These are phyloP conservation scores for Oryza meridionalis DNA, from an alignment of 176 grass and related monocot species.

Conservation along the genomic window DNA sequence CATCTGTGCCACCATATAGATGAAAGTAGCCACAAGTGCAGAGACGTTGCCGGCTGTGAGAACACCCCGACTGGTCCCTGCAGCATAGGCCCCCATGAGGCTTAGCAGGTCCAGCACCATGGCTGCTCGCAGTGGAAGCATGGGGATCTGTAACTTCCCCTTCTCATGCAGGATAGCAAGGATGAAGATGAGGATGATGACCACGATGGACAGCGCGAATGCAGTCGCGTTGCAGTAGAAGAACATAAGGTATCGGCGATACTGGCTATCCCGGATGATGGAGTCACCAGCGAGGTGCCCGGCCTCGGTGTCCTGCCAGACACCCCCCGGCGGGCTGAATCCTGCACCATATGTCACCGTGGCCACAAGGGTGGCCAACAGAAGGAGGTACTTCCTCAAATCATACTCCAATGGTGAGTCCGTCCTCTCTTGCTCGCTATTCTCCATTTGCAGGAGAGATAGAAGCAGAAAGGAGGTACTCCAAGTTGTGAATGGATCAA, in stretches of 20 bases:
- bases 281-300: not conserved
- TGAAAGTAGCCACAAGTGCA: not conserved
- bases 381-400: conserved; percentile 12
- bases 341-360: not conserved
- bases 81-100: not conserved
- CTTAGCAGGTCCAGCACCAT: not conserved
- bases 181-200: conserved; percentile 13
- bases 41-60: not conserved
- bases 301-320: conserved; percentile 13
- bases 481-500: not conserved
- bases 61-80: not conserved
- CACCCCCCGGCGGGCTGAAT: conserved; percentile 14
- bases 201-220: not conserved
- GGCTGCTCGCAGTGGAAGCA: not conserved
- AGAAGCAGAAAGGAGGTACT: not conserved
- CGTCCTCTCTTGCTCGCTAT: not conserved
- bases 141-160: too few species aligned
- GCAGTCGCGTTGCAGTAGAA: conserved; percentile 39
- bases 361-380: conserved; percentile 8
- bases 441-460: not conserved
- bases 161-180: not conserved
- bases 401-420: not conserved
- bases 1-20: not conserved
- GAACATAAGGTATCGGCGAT: conserved; percentile 30
- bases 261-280: not conserved